Evolutionary conservation across 2,329 filamentous ascomycete species (phyloP).

Genomic region (Cytospora paraplurivora): DNA sequence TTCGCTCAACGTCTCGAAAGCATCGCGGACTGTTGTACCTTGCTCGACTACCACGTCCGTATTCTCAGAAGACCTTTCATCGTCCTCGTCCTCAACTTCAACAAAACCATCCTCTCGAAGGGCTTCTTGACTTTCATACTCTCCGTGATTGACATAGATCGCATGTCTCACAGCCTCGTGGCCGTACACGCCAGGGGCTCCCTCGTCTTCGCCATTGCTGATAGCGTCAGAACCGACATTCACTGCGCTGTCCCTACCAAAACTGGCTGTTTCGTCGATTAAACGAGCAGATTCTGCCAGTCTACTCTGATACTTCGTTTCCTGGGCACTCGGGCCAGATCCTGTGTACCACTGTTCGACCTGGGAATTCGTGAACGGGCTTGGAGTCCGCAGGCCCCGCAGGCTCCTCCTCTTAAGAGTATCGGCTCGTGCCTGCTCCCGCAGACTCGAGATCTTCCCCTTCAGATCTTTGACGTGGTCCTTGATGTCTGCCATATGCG

Average conservation of each 20-base stretch:
- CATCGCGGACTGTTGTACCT: conserved; percentile 37
- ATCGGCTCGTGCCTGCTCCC: conserved; percentile 77
- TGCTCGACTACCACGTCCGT: conserved; percentile 34
- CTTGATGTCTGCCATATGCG: conserved; percentile 72
- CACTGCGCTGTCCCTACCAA: conserved; percentile 24
- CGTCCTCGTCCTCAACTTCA: conserved; percentile 40
- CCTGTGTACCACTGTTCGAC: conserved; percentile 55
- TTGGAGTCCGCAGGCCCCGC: conserved; percentile 73
- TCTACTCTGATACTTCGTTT: conserved; percentile 23
- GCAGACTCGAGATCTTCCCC: conserved; percentile 78
- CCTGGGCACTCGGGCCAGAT: conserved; percentile 24
- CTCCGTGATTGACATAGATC: conserved; percentile 31
- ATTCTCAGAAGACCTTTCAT: conserved; percentile 47
- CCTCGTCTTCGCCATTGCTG: conserved; percentile 34
- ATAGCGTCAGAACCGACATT: conserved; percentile 30
- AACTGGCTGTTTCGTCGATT: conserved; percentile 17
- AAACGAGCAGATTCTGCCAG: conserved; percentile 26
- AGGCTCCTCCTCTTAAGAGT: conserved; percentile 76
- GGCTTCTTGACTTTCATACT: conserved; percentile 36
- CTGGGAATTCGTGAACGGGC: conserved; percentile 73
- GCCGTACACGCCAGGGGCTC: conserved; percentile 35
- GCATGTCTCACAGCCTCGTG: conserved; percentile 36
- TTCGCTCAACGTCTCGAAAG: conserved; percentile 55
- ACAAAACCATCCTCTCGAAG: conserved; percentile 30
- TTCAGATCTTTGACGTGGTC: conserved; percentile 86